Conservation (phyloP, 257 asterid species). For the Solanum bulbocastanum region DNA sequence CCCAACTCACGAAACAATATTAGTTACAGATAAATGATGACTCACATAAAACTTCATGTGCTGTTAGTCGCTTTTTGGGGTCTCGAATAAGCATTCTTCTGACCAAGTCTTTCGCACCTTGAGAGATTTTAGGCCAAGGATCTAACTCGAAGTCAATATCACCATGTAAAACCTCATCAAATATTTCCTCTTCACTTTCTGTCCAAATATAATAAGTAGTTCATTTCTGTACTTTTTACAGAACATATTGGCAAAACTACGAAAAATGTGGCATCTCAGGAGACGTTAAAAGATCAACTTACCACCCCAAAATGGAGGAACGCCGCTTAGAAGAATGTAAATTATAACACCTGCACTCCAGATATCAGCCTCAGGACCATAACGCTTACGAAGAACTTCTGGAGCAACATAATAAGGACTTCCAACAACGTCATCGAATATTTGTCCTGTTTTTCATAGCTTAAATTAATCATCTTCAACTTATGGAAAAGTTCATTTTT, state of each 20-base stretch:
- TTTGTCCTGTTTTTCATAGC: conserved; percentile 31
- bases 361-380: conserved; percentile 59
- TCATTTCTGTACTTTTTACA: not conserved
- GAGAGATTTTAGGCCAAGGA: conserved; percentile 70
- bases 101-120: conserved; percentile 57
- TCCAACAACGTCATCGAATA: conserved; percentile 51
- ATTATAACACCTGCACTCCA: conserved; percentile 80
- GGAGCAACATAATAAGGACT: conserved; percentile 82
- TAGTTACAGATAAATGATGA: not conserved
- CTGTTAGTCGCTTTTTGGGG: conserved; percentile 47
- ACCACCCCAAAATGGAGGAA: conserved; percentile 82
- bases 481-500: not conserved
- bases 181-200: conserved; percentile 64
- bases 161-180: conserved; percentile 52
- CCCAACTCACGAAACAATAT: not conserved
- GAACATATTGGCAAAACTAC: not conserved
- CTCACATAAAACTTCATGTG: conserved; percentile 65
- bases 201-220: conserved; percentile 4
- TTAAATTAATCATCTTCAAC: not conserved
- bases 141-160: conserved; percentile 57
- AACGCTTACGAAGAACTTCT: conserved; percentile 49
- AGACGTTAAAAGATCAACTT: not conserved
- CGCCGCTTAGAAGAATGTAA: conserved; percentile 58
- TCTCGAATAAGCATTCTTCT: conserved; percentile 49
- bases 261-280: not conserved